Base-by-base conservation (phyloP, 345 rosid species). In the Pistacia integerrima region DNA sequence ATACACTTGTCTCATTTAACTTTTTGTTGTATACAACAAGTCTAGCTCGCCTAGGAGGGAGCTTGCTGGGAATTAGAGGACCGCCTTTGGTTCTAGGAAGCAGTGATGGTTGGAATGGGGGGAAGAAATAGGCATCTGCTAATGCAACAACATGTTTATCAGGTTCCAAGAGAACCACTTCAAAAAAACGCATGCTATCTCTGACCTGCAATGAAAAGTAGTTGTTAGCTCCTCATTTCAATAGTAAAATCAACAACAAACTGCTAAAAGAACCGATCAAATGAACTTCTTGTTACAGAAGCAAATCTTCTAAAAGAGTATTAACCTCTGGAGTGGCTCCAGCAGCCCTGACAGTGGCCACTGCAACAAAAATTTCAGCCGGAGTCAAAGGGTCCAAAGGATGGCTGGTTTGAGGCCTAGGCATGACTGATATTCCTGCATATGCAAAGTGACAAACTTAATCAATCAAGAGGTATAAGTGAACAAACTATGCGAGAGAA, bases 71-170 rank as follows among this genome's bases (percentile, higher is more conserved):
- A 79, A 94, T 88, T 67, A 92, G 69, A 46, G 96, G 94, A 35
- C 96, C 98, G 76, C 91, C 89, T 87, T 91, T 94, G 55, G 83
- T 84, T 84, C 91, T 91, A n/a, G 91, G 93, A 77, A 94, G 90
- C 61, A 94, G 74, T 10, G 98, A 94, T 70, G 97, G 94, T 79
- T 94, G 97, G 86, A 94, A 92, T 12, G 98, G 98, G 22, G 98
- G 97, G 77, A 94, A 94, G 80, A 94, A 94, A 80, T 94, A 91
- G 61, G 97, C 97, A 87, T 94, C 97, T 46, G 97, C 98, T 49
- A 92, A 56, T 14, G 97, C 98, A 80, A 92, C 96, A 70, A 92
- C 93, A 62, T 87, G 82, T 73, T 94, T 94, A 14, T 84, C 94
- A 11, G 98, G 98, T 80, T 94, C 98, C 73, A 87, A 69, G 52